Conservation (phyloP, 805 yeast species). For the Isabelozyma rhagii region DNA sequence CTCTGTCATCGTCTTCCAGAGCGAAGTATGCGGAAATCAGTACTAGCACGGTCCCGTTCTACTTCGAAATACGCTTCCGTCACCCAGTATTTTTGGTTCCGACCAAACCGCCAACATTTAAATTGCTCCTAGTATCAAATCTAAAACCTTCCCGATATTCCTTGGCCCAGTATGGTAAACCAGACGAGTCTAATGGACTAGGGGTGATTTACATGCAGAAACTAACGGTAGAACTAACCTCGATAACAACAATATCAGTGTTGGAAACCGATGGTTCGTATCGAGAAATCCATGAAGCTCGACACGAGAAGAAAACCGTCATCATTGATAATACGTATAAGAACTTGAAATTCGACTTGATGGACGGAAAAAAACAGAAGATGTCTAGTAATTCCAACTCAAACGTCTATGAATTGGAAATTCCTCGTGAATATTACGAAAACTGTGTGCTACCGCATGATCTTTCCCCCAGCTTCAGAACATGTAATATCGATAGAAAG, state of each 20-base stretch:
- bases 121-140: constrained; percentile 26
- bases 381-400: constrained; percentile 18
- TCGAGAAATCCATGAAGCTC: constrained; percentile 23
- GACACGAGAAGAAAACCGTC: constrained; percentile 18
- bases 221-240: constrained; percentile 28
- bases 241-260: constrained; percentile 24
- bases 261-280: constrained; percentile 18
- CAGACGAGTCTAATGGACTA: constrained; percentile 45
- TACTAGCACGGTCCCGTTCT: constrained; percentile 34
- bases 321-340: constrained; percentile 32
- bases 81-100: constrained; percentile 49
- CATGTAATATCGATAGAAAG: constrained; percentile 51
- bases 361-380: constrained; percentile 24
- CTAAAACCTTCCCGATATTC: constrained; percentile 27
- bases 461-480: constrained; percentile 51
- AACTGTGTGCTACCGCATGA: constrained; percentile 45
- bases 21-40: constrained; percentile 18
- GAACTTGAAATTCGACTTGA: constrained; percentile 39
- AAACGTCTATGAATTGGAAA: constrained; percentile 37
- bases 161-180: constrained; percentile 24
- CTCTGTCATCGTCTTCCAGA: constrained; percentile 1
- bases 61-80: constrained; percentile 48
- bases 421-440: constrained; percentile 37
- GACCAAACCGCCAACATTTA: constrained; percentile 32
- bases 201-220: constrained; percentile 44